These are phyloP conservation scores for Podosphaera xanthii DNA, from an alignment of 2,329 filamentous ascomycete genomes.

Conservation along the genomic window DNA sequence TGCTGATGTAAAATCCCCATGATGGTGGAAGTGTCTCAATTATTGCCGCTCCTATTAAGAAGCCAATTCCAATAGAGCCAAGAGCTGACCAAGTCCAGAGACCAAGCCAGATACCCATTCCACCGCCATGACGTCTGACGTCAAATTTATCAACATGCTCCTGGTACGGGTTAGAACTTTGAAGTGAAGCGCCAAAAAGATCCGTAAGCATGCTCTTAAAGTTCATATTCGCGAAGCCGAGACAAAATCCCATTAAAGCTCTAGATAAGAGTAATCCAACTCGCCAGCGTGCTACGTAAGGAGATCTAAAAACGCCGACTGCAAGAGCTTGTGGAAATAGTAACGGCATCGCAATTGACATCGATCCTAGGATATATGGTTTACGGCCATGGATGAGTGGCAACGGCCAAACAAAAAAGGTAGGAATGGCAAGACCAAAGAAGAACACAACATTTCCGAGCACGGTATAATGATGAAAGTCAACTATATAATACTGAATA, in stretches of 20 bases:
- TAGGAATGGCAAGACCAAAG: slow-evolving; percentile 45
- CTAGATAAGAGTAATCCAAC: slow-evolving; percentile 39
- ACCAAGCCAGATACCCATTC: slow-evolving; percentile 59
- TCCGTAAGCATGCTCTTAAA: slow-evolving; percentile 49
- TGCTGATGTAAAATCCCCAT: slow-evolving; percentile 57
- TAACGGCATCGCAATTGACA: slow-evolving; percentile 47
- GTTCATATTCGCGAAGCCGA: slow-evolving; percentile 61
- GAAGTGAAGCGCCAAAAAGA: slow-evolving; percentile 53
- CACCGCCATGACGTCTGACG: slow-evolving; percentile 50
- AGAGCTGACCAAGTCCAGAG: slow-evolving; percentile 61
- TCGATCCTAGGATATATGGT: slow-evolving; percentile 47
- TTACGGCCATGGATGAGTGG: slow-evolving; percentile 56
- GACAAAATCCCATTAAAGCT: slow-evolving; percentile 39
- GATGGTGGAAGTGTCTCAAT: slow-evolving; percentile 40
- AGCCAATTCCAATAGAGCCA: slow-evolving; percentile 48
- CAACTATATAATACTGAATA: slow-evolving; percentile 55
- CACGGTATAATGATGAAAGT: slow-evolving; percentile 42
- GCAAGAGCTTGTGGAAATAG: slow-evolving; percentile 55
- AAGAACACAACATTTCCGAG: slow-evolving; percentile 56
- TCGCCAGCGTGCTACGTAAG: slow-evolving; percentile 31
- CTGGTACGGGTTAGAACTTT: slow-evolving; percentile 49
- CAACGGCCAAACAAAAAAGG: slow-evolving; percentile 49
- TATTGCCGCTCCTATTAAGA: slow-evolving; percentile 45
- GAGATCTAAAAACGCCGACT: slow-evolving; percentile 32
- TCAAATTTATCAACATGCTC: slow-evolving; percentile 45